phyloP scores from a whole-genome alignment of 2,329 filamentous ascomycete genomes.

The Hymenoscyphus salicellus region DNA sequence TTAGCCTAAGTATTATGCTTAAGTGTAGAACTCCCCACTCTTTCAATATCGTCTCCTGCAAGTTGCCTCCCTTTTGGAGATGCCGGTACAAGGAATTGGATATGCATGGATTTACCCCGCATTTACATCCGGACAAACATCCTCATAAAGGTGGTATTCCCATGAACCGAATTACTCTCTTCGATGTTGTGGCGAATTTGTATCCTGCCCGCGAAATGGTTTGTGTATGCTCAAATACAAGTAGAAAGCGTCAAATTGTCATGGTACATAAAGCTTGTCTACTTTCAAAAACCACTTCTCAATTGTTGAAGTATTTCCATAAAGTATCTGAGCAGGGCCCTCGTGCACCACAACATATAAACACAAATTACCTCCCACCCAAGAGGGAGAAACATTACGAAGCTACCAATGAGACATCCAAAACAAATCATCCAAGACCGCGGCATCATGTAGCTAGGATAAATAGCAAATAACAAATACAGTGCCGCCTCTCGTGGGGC shows the following conservation, averaged over 20 bases:
- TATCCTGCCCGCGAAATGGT: too few species aligned
- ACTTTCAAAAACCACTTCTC: too few species aligned
- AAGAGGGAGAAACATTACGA: background rate
- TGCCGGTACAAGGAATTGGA: background rate
- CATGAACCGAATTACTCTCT: background rate
- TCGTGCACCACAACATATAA: background rate
- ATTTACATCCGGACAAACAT: background rate
- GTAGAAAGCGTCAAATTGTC: too few species aligned
- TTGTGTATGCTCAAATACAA: too few species aligned
- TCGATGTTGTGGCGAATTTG: background rate
- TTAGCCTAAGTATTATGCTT: background rate
- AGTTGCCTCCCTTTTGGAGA: background rate
- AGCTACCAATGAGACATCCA: background rate
- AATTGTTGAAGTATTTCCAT: too few species aligned
- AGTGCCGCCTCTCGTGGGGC: background rate
- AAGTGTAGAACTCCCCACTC: background rate
- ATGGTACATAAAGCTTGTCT: too few species aligned
- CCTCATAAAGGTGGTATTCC: background rate
- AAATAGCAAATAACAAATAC: background rate
- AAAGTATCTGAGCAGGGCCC: too few species aligned
- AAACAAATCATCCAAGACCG: background rate
- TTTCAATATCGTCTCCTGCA: background rate
- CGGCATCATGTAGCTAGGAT: background rate
- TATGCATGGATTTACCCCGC: background rate
- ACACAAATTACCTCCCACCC: background rate